These are phyloP conservation scores for Pichia sp. DNA, from an alignment of 1,139 yeast species.

Conservation along the genomic window DNA sequence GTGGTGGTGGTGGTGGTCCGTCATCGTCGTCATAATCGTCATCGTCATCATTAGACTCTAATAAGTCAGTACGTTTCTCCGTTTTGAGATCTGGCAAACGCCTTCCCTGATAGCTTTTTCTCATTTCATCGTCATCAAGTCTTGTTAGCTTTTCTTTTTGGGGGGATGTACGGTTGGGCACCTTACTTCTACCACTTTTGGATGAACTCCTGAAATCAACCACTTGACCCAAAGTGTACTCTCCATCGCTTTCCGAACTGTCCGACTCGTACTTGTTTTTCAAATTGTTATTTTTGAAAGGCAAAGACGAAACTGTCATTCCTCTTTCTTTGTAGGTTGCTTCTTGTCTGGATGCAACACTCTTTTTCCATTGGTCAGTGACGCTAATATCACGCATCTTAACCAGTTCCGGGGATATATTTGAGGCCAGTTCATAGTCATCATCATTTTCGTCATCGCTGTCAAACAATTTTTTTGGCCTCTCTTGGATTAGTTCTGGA, in stretches of 20 bases:
- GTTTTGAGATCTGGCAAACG: conserved; percentile 17
- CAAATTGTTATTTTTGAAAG: not conserved
- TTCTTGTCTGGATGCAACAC: conserved; percentile 16
- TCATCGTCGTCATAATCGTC: conserved; percentile 10
- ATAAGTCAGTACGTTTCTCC: not conserved
- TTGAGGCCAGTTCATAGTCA: conserved; percentile 4
- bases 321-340: conserved; percentile 5
- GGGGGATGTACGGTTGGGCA: not conserved
- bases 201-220: conserved; percentile 23
- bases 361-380: conserved; percentile 10
- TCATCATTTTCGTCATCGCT: conserved; percentile 22
- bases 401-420: not conserved
- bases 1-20: conserved; percentile 29
- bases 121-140: conserved; percentile 12
- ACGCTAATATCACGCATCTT: not conserved
- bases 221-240: conserved; percentile 23
- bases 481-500: conserved; percentile 18
- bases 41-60: not conserved
- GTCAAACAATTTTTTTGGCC: conserved; percentile 24
- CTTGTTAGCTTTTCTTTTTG: not conserved
- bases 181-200: not conserved
- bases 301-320: conserved; percentile 5
- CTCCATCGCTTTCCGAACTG: conserved; percentile 14
- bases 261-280: conserved; percentile 1
- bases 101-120: conserved; percentile 21